Evolutionary conservation across 768 basidiomycete genomes (phyloP).

Genomic region (Lactifluus volemus): DNA sequence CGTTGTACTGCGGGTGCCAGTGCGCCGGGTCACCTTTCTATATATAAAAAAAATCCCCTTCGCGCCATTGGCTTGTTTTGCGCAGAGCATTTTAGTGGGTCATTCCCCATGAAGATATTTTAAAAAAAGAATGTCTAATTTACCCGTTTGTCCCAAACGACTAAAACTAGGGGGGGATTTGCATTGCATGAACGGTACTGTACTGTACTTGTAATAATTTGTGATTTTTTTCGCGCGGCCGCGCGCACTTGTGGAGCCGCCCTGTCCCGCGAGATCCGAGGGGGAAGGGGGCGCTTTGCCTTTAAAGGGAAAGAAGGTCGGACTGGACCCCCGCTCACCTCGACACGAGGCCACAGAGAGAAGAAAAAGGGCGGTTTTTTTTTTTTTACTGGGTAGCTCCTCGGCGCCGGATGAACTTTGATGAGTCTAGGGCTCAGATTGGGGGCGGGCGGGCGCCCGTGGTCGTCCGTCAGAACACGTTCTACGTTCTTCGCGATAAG

Average conservation of each 20-base stretch:
- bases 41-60: too few species aligned
- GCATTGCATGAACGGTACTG: too few species aligned
- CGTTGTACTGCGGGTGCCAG: too few species aligned
- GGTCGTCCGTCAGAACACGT: not conserved
- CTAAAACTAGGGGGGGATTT: too few species aligned
- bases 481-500: conserved; percentile 2
- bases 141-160: too few species aligned
- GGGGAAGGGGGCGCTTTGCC: not conserved
- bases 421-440: not conserved
- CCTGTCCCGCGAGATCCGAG: conserved; percentile 1
- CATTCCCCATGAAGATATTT: too few species aligned
- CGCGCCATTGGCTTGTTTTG: too few species aligned
- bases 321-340: conserved; percentile 1
- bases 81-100: too few species aligned
- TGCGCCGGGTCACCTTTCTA: too few species aligned
- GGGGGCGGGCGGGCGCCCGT: not conserved
- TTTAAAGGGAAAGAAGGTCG: not conserved
- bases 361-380: not conserved
- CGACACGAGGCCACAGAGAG: not conserved
- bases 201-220: too few species aligned
- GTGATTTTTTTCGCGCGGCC: not conserved
- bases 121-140: too few species aligned
- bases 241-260: not conserved
- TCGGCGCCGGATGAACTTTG: not conserved
- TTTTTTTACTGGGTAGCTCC: too few species aligned